Conservation (phyloP, 169 alveolate genomes). For the Cryptosporidium tyzzeri region DNA sequence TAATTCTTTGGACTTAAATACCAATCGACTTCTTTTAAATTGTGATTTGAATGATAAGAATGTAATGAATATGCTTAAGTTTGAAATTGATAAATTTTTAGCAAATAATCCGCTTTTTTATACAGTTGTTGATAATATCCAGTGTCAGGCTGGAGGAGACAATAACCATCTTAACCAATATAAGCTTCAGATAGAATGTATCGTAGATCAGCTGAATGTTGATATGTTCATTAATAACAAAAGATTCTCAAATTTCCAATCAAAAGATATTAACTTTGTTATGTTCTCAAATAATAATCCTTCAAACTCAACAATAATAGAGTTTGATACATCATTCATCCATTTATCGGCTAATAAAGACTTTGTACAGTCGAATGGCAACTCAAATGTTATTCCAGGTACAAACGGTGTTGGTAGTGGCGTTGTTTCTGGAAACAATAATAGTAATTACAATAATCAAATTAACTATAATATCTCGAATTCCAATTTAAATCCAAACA, state of each 20-base stretch:
- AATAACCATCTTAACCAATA: not conserved
- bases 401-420: not conserved
- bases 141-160: conserved; percentile 18
- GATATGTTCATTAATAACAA: conserved; percentile 41
- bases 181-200: conserved; percentile 43
- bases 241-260: conserved; percentile 35
- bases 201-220: conserved; percentile 26
- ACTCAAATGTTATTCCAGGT: not conserved
- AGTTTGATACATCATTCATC: conserved; percentile 51
- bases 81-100: conserved; percentile 58
- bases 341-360: conserved; percentile 39
- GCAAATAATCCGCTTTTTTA: conserved; percentile 39
- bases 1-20: not conserved
- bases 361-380: not conserved
- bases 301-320: conserved; percentile 37
- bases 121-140: conserved; percentile 56
- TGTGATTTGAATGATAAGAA: conserved; percentile 35
- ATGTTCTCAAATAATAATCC: conserved; percentile 17
- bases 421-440: not conserved
- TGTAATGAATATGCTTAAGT: conserved; percentile 23
- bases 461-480: not conserved
- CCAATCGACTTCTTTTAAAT: not conserved
- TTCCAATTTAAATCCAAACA: not conserved
- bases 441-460: not conserved
- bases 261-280: conserved; percentile 52